phyloP scores from a whole-genome alignment of 2,329 filamentous ascomycete species.

The Trichophyton simii region DNA sequence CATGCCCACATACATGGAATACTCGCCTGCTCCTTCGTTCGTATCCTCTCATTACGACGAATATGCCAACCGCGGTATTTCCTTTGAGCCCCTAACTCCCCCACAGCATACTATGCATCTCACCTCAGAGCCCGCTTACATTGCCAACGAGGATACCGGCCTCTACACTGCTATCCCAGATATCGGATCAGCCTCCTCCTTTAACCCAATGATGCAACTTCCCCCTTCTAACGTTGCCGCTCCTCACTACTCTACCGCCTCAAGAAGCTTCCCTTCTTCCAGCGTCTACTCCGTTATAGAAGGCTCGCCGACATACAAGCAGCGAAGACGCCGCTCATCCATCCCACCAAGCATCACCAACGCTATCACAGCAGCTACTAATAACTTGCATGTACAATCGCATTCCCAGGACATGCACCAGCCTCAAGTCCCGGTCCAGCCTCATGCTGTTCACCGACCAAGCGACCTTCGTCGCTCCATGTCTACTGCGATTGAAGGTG shows the following conservation, averaged over 20 bases:
- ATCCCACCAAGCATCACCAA: conserved; percentile 70
- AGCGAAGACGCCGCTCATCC: conserved; percentile 83
- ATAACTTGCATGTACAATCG: conserved; percentile 22
- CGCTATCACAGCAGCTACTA: conserved; percentile 47
- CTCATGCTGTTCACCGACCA: conserved; percentile 58
- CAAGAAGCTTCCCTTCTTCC: conserved; percentile 53
- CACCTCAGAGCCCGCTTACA: conserved; percentile 82
- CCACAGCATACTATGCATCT: conserved; percentile 79
- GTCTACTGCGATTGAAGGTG: conserved; percentile 70
- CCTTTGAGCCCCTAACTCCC: conserved; percentile 91
- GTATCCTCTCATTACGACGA: conserved; percentile 98
- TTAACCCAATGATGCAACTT: conserved; percentile 83
- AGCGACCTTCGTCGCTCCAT: conserved; percentile 87
- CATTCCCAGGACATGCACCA: conserved; percentile 30
- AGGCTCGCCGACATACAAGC: conserved; percentile 97
- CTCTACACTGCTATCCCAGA: conserved; percentile 93
- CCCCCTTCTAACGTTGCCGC: conserved; percentile 73
- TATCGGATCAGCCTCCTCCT: conserved; percentile 57
- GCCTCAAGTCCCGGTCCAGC: conserved; percentile 26
- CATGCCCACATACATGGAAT: conserved; percentile 98
- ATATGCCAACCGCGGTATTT: conserved; percentile 91
- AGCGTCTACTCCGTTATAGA: conserved; percentile 95
- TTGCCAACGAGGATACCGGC: conserved; percentile 94
- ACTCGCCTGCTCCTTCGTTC: conserved; percentile 93
- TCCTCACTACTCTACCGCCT: conserved; percentile 62